Percentiles rank a stretch among this genome's conserved stretches.
These are phyloP conservation scores for Dictyostelium brefeldianum DNA, from an alignment of 78 protist genomes.

Conservation along the genomic window DNA sequence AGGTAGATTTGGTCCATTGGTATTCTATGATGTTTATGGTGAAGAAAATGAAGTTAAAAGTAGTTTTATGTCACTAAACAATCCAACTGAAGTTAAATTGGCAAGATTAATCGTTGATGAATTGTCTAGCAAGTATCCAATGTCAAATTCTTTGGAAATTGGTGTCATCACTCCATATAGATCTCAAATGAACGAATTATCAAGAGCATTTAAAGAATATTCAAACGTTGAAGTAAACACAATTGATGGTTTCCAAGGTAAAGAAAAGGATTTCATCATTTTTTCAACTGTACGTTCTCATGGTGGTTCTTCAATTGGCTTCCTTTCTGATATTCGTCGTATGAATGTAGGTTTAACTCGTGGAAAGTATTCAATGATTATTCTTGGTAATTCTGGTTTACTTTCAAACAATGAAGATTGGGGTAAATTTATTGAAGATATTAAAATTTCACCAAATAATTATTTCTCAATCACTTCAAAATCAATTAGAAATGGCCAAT, in stretches of 20 bases:
- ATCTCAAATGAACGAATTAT: conserved; percentile 53
- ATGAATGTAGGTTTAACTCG: conserved; percentile 96
- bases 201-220: not conserved
- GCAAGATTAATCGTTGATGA: not conserved
- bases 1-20: conserved; percentile 50
- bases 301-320: conserved; percentile 84
- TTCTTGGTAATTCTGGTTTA: conserved; percentile 84
- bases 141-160: conserved; percentile 25
- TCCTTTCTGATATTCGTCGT: conserved; percentile 91
- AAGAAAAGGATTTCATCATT: conserved; percentile 91
- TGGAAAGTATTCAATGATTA: conserved; percentile 73
- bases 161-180: conserved; percentile 94
- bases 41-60: conserved; percentile 3
- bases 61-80: conserved; percentile 14
- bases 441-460: not conserved
- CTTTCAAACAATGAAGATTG: conserved; percentile 34
- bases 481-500: not conserved
- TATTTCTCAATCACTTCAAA: conserved; percentile 8
- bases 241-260: conserved; percentile 76
- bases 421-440: conserved; percentile 13
- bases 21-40: conserved; percentile 50
- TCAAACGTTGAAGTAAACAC: conserved; percentile 76
- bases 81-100: conserved; percentile 37
- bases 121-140: not conserved
- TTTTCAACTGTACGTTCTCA: conserved; percentile 92